phyloP scores from a whole-genome alignment of 164 flowering plant genomes.

The Malania oleifera region DNA sequence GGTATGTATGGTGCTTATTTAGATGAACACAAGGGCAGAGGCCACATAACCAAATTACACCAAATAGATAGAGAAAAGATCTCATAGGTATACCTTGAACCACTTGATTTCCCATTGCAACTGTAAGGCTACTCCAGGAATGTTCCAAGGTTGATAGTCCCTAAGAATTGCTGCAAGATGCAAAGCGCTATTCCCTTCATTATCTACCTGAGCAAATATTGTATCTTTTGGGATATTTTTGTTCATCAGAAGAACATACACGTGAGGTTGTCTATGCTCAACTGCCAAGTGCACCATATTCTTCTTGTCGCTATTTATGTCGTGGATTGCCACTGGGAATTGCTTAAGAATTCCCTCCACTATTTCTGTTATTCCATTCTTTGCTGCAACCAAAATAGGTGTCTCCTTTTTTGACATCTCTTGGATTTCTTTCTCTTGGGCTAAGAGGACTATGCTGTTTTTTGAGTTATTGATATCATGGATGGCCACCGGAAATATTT shows the following conservation, averaged over 20 bases:
- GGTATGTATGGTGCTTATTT: too few relatives aligned
- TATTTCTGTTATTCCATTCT: background rate
- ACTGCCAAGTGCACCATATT: conserved; percentile 1
- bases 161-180: background rate
- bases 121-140: background rate
- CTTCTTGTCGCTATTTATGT: background rate
- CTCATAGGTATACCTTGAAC: conserved; percentile 1
- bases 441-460: background rate
- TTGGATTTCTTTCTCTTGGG: background rate
- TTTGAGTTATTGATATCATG: background rate
- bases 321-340: conserved; percentile 3
- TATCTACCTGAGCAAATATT: background rate
- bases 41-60: too few relatives aligned
- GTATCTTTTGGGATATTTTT: background rate
- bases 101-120: conserved; percentile 3
- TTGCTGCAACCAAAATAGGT: background rate
- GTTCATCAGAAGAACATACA: background rate
- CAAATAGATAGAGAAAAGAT: too few relatives aligned
- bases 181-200: conserved; percentile 1
- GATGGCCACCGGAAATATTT: background rate
- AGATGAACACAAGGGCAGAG: too few relatives aligned
- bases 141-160: background rate
- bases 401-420: background rate
- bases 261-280: conserved; percentile 4
- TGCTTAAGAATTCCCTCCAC: background rate